A percentile compares a stretch with the other conserved stretches of the same genome.
Evolutionary conservation across 257 asterid species (phyloP).

Genomic region (Solanum paucissectum): DNA sequence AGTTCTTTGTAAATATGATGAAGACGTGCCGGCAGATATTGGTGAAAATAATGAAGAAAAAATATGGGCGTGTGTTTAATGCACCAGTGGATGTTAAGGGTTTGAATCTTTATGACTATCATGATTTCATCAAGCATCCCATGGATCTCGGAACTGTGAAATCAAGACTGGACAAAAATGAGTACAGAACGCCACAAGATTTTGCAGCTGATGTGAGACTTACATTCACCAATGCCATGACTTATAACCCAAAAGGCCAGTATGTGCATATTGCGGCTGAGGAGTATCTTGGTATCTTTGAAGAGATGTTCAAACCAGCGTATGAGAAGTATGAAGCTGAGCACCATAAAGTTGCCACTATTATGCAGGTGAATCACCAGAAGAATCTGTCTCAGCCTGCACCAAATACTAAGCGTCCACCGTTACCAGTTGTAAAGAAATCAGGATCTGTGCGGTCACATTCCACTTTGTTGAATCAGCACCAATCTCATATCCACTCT

Average conservation of each 20-base stretch:
- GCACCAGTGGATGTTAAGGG: conserved; percentile 16
- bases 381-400: not conserved
- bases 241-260: conserved; percentile 15
- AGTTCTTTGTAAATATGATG: conserved; percentile 2
- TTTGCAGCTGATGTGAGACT: conserved; percentile 29
- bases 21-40: conserved; percentile 14
- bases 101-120: conserved; percentile 15
- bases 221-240: conserved; percentile 26
- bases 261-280: conserved; percentile 9
- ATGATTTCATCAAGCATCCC: conserved; percentile 15
- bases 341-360: not conserved
- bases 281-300: conserved; percentile 7
- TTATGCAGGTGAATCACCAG: not conserved
- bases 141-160: conserved; percentile 33
- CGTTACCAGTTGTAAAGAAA: not conserved
- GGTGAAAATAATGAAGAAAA: conserved; percentile 9
- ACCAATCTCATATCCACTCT: not conserved
- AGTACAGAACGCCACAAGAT: conserved; percentile 9
- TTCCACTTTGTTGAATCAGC: not conserved
- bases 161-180: conserved; percentile 2
- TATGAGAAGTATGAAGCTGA: conserved; percentile 7
- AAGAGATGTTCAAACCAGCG: conserved; percentile 4
- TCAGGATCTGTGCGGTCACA: not conserved
- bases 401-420: not conserved
- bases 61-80: conserved; percentile 6